Percentiles rank a stretch among this genome's conserved stretches.
Evolutionary conservation across 2,329 filamentous ascomycete genomes (phyloP).

Genomic region (Colletotrichum sp.): DNA sequence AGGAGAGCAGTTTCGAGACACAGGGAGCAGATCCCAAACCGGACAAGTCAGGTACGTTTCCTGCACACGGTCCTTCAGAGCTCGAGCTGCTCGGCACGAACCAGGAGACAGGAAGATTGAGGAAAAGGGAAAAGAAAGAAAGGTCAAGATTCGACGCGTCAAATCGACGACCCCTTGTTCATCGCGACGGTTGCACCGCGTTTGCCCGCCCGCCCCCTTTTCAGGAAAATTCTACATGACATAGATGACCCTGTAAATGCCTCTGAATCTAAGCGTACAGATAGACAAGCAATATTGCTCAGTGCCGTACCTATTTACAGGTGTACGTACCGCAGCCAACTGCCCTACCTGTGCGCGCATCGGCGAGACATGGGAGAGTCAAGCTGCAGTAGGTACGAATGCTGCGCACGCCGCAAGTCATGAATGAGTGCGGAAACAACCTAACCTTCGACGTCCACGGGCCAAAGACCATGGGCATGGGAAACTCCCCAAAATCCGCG

Average conservation of each 20-base stretch:
- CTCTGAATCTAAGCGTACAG: not conserved
- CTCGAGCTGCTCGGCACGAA: not conserved
- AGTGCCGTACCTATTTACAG: not conserved
- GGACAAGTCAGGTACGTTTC: slow-evolving; percentile 16
- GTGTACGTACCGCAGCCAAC: not conserved
- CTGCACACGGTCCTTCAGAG: not conserved
- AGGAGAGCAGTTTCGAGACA: not conserved
- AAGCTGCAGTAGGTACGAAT: not conserved
- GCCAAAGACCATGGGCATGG: not conserved
- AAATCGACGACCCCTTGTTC: not conserved
- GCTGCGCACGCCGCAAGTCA: not conserved
- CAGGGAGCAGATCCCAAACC: slow-evolving; percentile 7
- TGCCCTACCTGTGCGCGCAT: not conserved
- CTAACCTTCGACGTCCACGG: not conserved
- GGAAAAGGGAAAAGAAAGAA: not conserved
- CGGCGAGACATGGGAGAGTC: not conserved
- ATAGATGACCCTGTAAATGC: not conserved
- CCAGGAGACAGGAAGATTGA: not conserved
- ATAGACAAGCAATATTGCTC: not conserved
- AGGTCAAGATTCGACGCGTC: not conserved
- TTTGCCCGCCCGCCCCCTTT: not conserved
- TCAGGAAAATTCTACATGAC: not conserved
- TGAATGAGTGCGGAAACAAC: not conserved
- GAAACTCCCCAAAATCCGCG: not conserved
- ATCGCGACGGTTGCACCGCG: slow-evolving; percentile 23